Evolutionary conservation across 192 early-diverging fungal genomes (phyloP).

Genomic region (Coemansia sp.): DNA sequence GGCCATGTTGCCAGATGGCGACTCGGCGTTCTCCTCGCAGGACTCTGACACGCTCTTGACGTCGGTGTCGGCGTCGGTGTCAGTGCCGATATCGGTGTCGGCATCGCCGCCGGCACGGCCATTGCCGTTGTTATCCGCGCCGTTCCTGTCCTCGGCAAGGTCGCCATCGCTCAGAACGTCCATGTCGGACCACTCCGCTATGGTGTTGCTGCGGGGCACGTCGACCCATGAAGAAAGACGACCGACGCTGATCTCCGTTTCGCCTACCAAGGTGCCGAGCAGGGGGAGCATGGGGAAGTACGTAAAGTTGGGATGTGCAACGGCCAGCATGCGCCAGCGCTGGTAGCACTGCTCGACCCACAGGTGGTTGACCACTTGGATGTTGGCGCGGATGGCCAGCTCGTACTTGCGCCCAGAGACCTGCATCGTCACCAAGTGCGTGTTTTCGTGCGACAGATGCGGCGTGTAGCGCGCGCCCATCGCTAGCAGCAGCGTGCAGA

Average conservation of each 20-base stretch:
- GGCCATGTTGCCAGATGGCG: no score
- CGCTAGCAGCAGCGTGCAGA: constrained; percentile 59
- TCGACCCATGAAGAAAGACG: constrained; percentile 49
- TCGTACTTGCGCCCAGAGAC: constrained; percentile 64
- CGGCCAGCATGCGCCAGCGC: constrained; percentile 58
- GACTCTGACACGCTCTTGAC: background rate
- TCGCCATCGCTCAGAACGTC: constrained; percentile 47
- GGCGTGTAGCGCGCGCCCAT: constrained; percentile 66
- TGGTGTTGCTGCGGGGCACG: constrained; percentile 19
- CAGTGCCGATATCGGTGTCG: background rate
- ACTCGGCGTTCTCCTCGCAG: no score
- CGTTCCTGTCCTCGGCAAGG: constrained; percentile 11
- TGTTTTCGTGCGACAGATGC: constrained; percentile 62
- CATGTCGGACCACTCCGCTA: constrained; percentile 49
- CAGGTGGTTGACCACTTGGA: constrained; percentile 75
- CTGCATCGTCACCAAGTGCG: constrained; percentile 72
- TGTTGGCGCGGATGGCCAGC: constrained; percentile 62
- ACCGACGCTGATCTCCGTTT: constrained; percentile 35
- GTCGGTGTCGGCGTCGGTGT: background rate
- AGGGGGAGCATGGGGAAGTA: constrained; percentile 55
- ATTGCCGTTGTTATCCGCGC: no score
- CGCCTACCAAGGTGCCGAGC: constrained; percentile 58
- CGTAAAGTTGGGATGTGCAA: constrained; percentile 57
- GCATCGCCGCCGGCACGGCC: no score
- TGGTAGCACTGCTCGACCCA: constrained; percentile 82